These are phyloP conservation scores for Penicillium sp. DNA, from an alignment of 2,329 filamentous ascomycete genomes.

Conservation along the genomic window DNA sequence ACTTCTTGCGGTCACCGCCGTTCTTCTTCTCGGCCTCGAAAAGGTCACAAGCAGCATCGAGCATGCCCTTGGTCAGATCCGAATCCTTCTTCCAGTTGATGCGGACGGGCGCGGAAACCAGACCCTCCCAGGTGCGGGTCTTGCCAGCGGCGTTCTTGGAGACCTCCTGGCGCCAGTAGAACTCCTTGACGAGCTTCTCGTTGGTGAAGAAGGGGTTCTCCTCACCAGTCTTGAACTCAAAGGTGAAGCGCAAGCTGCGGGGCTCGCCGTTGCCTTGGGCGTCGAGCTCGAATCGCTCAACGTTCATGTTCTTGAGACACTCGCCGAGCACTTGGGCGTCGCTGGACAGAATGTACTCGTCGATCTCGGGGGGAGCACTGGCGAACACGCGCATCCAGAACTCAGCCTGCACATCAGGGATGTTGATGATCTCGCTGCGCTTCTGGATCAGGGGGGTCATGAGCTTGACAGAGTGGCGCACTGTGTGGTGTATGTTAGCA, in stretches of 20 bases:
- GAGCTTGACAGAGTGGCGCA: conserved; percentile 69
- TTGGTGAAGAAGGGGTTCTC: conserved; percentile 82
- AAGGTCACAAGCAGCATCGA: conserved; percentile 68
- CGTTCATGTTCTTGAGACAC: conserved; percentile 64
- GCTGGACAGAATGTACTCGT: conserved; percentile 79
- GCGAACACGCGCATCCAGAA: conserved; percentile 97
- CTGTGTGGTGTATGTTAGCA: conserved; percentile 42
- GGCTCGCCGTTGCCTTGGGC: conserved; percentile 66
- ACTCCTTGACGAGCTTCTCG: conserved; percentile 79
- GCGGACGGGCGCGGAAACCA: conserved; percentile 83
- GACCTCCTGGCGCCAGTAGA: conserved; percentile 70
- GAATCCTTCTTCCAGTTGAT: conserved; percentile 85
- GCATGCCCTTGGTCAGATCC: conserved; percentile 78
- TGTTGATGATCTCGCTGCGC: conserved; percentile 65
- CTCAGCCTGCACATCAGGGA: conserved; percentile 59
- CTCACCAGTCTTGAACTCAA: conserved; percentile 62
- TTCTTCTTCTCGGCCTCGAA: conserved; percentile 61
- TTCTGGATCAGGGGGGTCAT: conserved; percentile 70
- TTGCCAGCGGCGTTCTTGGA: conserved; percentile 43
- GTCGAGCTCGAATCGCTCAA: conserved; percentile 75
- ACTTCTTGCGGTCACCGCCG: conserved; percentile 47
- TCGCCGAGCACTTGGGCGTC: conserved; percentile 69
- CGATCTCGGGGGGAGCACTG: conserved; percentile 78
- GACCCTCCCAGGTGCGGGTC: conserved; percentile 64
- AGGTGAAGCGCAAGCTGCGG: conserved; percentile 71